These are phyloP conservation scores for Boletus reticulatus DNA, from an alignment of 768 basidiomycete genomes.

Conservation along the genomic window DNA sequence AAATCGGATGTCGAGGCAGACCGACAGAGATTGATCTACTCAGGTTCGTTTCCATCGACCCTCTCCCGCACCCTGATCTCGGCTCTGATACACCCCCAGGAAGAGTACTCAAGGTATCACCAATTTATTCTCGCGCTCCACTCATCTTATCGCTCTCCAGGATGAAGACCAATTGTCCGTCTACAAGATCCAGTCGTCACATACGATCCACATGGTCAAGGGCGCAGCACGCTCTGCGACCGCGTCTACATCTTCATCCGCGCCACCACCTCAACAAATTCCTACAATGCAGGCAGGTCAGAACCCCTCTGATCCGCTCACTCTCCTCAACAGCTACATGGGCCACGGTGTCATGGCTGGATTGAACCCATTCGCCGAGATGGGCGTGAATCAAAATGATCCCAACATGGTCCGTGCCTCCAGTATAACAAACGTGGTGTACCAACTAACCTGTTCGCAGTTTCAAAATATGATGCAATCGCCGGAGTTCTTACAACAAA, in stretches of 20 bases:
- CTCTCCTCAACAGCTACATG: constrained; percentile 73
- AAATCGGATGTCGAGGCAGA: constrained; percentile 86
- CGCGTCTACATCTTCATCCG: constrained; percentile 37
- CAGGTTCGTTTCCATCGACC: constrained; percentile 49
- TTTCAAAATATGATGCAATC: constrained; percentile 84
- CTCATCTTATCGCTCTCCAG: constrained; percentile 36
- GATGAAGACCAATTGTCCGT: constrained; percentile 78
- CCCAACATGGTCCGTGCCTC: constrained; percentile 78
- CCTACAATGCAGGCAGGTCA: constrained; percentile 92
- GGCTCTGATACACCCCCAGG: constrained; percentile 36
- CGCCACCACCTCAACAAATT: constrained; percentile 42
- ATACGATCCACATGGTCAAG: constrained; percentile 95
- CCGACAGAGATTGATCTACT: constrained; percentile 89
- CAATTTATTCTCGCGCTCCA: not conserved
- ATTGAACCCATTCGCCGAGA: constrained; percentile 87
- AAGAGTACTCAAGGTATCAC: constrained; percentile 65
- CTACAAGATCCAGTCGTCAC: constrained; percentile 88
- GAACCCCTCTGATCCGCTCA: constrained; percentile 83
- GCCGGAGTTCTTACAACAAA: constrained; percentile 83
- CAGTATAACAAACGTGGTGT: not conserved
- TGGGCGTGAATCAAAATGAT: constrained; percentile 90
- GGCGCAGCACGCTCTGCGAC: constrained; percentile 53
- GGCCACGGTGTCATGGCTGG: constrained; percentile 81
- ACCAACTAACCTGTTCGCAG: constrained; percentile 34
- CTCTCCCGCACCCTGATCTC: not conserved